These are phyloP conservation scores for Juncus effusus DNA, from an alignment of 176 grass and related monocot genomes.

Conservation along the genomic window DNA sequence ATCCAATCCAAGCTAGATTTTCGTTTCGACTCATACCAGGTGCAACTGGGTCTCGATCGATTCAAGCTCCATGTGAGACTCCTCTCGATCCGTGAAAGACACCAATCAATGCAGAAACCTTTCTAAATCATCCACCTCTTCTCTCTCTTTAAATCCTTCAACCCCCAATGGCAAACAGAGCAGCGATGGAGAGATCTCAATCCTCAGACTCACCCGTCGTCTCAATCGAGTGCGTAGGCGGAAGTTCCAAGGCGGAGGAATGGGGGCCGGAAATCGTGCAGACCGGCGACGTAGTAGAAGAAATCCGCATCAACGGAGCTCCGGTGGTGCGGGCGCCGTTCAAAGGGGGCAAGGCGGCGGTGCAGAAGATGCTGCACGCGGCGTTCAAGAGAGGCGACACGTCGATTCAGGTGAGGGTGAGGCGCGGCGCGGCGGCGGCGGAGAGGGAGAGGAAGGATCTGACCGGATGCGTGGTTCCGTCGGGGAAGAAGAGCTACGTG, in stretches of 20 bases:
- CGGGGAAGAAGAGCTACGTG: constrained; percentile 32
- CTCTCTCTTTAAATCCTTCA: neutral
- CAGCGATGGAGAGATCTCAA: constrained; percentile 24
- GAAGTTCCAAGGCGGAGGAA: constrained; percentile 35
- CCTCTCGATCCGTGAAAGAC: constrained; percentile 13
- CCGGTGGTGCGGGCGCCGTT: constrained; percentile 26
- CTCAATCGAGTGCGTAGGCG: constrained; percentile 42
- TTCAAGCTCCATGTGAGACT: too few relatives aligned
- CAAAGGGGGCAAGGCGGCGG: constrained; percentile 34
- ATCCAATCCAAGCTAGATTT: neutral
- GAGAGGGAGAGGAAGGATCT: constrained; percentile 23
- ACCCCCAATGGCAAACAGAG: neutral
- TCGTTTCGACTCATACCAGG: neutral
- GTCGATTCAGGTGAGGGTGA: constrained; percentile 34
- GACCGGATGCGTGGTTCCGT: constrained; percentile 39
- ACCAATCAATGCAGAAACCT: constrained; percentile 18
- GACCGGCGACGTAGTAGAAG: constrained; percentile 42
- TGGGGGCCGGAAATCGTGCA: constrained; percentile 36
- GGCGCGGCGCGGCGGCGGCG: constrained; percentile 10
- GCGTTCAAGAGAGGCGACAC: constrained; percentile 42
- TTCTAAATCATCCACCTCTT: neutral
- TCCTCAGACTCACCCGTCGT: constrained; percentile 30
- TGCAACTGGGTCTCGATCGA: constrained; percentile 1
- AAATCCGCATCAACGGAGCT: constrained; percentile 32
- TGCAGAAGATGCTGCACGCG: constrained; percentile 46